Evolutionary conservation across 192 early-diverging fungal species (phyloP).

Genomic region (Coemansia brasiliensis): DNA sequence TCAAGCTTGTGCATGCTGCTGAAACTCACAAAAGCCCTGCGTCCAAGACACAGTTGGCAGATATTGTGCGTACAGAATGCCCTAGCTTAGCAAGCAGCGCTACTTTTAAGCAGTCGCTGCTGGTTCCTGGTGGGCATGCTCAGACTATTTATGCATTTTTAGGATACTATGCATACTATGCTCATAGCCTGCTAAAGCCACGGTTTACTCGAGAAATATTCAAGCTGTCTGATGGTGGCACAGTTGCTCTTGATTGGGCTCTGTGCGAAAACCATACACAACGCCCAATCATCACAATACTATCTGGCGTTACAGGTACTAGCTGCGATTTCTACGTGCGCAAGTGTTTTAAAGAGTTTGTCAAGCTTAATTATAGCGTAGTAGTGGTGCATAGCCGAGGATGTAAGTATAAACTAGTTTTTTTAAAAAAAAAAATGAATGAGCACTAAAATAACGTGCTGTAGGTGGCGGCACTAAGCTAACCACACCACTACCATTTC

Average conservation of each 20-base stretch:
- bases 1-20: slow-evolving; percentile 36
- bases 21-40: slow-evolving; percentile 7
- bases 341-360: slow-evolving; percentile 64
- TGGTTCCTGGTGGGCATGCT: slow-evolving; percentile 75
- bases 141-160: slow-evolving; percentile 66
- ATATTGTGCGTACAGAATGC: slow-evolving; percentile 46
- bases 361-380: slow-evolving; percentile 65
- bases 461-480: slow-evolving; percentile 68
- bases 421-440: neutral
- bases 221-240: slow-evolving; percentile 83
- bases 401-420: slow-evolving; percentile 54
- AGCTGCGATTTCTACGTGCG: slow-evolving; percentile 89
- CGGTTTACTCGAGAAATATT: slow-evolving; percentile 58
- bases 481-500: slow-evolving; percentile 76
- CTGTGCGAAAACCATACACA: slow-evolving; percentile 56
- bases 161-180: slow-evolving; percentile 52
- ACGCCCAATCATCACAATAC: slow-evolving; percentile 74
- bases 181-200: slow-evolving; percentile 35
- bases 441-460: neutral
- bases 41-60: slow-evolving; percentile 23
- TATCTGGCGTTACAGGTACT: slow-evolving; percentile 92
- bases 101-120: slow-evolving; percentile 66
- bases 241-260: slow-evolving; percentile 84
- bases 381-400: slow-evolving; percentile 90
- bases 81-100: slow-evolving; percentile 56